Evolutionary conservation across 1,284 basidiomycete species (phyloP), one percentile per base, ranked within the genome.

Genomic region (Tremellales sp.): DNA sequence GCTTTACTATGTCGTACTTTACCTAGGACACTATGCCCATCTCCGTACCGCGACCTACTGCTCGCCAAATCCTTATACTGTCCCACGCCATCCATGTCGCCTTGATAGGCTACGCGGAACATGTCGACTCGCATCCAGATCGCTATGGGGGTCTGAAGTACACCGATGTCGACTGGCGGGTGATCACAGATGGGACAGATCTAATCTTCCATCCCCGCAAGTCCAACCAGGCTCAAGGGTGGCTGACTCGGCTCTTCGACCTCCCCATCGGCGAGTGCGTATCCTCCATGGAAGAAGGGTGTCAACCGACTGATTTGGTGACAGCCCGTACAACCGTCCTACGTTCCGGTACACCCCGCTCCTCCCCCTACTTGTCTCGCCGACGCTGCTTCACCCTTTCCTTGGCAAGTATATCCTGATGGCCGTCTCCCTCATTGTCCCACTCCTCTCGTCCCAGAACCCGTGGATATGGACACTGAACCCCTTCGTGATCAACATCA

Each of bases 281-380:
- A 4, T 6, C 16, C 13, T 26, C 29, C 21, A 6, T 26, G 24
- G 21, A 25, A 16, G 29, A 31, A 10, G 10, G 29, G 29, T 16
- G 16, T 16, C 19, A 22, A 3, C 25, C 27, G 25, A 39, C 26
- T 10, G 27, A 43, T 22, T 34, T 28, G n/a, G 40, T 19, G 21
- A 61, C 51, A 93, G 92, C 61, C 95, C 95, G 3, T 99, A 97
- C 67, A 79, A 78, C n/a, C 80, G 94, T 39, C 81, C 86, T 53
- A 99, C 95, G 1, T 99, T 95, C 70, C 85, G 94, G 4, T 99
- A 99, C 70, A 98, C 94, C 1, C 94, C 94, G 3, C 74, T 98
- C 25, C 79, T 99, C 7, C 89, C 94, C 1, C 70, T 91, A 2
- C 66, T 94, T 8, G 74, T 97, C 22, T 76, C 83, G 2, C 92